Conservation (phyloP, 2,329 filamentous ascomycete genomes). For the Fusarium fujikuroi region DNA sequence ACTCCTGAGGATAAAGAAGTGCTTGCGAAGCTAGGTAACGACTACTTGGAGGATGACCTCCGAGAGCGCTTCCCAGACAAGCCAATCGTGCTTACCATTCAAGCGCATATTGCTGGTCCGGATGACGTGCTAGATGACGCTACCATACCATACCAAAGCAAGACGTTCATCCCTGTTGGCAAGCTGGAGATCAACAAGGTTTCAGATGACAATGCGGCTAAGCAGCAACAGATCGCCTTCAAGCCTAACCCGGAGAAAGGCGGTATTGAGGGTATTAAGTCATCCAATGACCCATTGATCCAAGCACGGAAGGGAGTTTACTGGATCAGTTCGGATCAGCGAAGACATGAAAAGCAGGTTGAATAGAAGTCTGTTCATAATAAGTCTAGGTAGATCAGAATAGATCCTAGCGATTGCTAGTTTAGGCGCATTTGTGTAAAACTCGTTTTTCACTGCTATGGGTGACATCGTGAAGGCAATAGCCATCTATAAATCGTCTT, state of each 20-base stretch:
- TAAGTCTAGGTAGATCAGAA: no score
- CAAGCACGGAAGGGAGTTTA: slow-evolving; percentile 15
- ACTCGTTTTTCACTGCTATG: no score
- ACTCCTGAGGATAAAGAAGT: not conserved
- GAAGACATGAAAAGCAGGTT: slow-evolving; percentile 5
- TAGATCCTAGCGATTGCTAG: no score
- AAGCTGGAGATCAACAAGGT: slow-evolving; percentile 24
- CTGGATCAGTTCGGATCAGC: slow-evolving; percentile 16
- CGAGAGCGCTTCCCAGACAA: slow-evolving; percentile 7
- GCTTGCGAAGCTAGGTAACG: not conserved
- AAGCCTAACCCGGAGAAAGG: slow-evolving; percentile 13
- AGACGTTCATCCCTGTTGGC: not conserved
- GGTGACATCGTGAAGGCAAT: no score
- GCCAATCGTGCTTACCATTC: slow-evolving; percentile 20
- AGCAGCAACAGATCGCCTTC: slow-evolving; percentile 16
- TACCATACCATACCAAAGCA: slow-evolving; percentile 2
- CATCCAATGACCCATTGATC: slow-evolving; percentile 11
- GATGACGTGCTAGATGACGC: slow-evolving; percentile 11
- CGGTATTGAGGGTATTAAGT: slow-evolving; percentile 6
- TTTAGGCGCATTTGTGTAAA: no score
- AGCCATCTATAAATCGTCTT: no score
- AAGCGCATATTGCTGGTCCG: slow-evolving; percentile 21
- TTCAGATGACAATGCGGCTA: not conserved
- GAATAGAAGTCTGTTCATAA: not conserved
- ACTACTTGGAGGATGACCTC: slow-evolving; percentile 23